A percentile compares a stretch with the other conserved stretches of the same genome.
Evolutionary conservation across 2,329 filamentous ascomycete genomes (phyloP).

Genomic region (Epichloe baconii): DNA sequence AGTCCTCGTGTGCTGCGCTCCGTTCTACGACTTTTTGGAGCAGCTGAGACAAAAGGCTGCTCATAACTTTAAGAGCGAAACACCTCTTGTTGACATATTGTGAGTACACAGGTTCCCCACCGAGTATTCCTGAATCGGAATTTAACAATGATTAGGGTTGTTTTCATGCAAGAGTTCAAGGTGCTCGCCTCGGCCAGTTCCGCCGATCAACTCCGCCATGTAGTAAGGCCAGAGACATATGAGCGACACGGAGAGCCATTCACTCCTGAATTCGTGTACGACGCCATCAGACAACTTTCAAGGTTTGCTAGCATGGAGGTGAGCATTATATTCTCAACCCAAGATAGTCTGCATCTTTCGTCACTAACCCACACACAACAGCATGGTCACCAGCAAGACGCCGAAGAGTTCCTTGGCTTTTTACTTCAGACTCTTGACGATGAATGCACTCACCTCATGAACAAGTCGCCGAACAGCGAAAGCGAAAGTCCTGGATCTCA

Average conservation of each 20-base stretch:
- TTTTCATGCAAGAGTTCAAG: constrained; percentile 90
- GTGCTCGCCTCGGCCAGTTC: constrained; percentile 68
- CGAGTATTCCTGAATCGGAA: background rate
- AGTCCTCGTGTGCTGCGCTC: constrained; percentile 84
- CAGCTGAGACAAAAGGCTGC: constrained; percentile 71
- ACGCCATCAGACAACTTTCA: constrained; percentile 74
- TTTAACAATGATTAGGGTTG: constrained; percentile 47
- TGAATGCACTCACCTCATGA: constrained; percentile 70
- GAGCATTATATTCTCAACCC: constrained; percentile 21
- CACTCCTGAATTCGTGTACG: constrained; percentile 88
- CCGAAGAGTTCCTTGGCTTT: constrained; percentile 92
- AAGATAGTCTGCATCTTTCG: background rate
- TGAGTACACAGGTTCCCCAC: constrained; percentile 28
- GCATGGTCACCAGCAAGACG: constrained; percentile 94
- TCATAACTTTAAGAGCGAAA: constrained; percentile 90
- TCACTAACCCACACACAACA: constrained; percentile 21
- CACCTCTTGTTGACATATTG: constrained; percentile 88
- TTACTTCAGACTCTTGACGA: constrained; percentile 86
- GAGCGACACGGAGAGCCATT: constrained; percentile 87
- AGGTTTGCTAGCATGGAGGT: constrained; percentile 88
- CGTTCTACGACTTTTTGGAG: constrained; percentile 89
- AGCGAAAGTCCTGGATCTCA: constrained; percentile 20
- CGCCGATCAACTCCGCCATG: constrained; percentile 57
- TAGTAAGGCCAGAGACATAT: constrained; percentile 69
- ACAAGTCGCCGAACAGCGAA: constrained; percentile 27